Conservation (phyloP, 805 yeast species). For the Candida chilensis region DNA sequence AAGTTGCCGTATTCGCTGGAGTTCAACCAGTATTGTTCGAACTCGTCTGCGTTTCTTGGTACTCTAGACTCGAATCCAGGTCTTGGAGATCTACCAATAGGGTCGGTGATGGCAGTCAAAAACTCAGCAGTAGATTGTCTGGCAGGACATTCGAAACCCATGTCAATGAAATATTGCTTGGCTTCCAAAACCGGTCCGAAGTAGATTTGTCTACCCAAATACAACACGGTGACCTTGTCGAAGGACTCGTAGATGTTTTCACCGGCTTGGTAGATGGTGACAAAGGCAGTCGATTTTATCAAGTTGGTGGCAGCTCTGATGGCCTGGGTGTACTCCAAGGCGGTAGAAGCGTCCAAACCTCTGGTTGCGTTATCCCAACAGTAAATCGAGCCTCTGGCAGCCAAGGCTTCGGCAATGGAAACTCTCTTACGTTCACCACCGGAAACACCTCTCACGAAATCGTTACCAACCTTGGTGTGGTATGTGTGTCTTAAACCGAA, state of each 20-base stretch:
- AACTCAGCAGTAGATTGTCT: slow-evolving; percentile 72
- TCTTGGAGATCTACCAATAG: slow-evolving; percentile 43
- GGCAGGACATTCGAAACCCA: slow-evolving; percentile 59
- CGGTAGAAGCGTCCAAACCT: slow-evolving; percentile 65
- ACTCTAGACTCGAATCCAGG: slow-evolving; percentile 41
- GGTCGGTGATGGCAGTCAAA: slow-evolving; percentile 61
- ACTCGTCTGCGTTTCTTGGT: slow-evolving; percentile 56
- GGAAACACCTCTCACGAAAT: slow-evolving; percentile 59
- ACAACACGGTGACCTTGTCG: slow-evolving; percentile 52
- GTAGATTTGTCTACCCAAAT: slow-evolving; percentile 52
- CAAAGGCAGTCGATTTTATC: slow-evolving; percentile 46
- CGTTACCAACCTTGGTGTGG: slow-evolving; percentile 58
- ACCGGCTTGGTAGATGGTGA: slow-evolving; percentile 63
- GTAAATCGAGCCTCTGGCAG: slow-evolving; percentile 41
- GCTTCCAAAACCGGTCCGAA: slow-evolving; percentile 49
- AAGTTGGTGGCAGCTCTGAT: slow-evolving; percentile 51
- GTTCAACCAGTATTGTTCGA: slow-evolving; percentile 46
- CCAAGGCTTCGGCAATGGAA: slow-evolving; percentile 56
- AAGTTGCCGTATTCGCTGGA: slow-evolving; percentile 37
- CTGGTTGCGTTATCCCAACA: slow-evolving; percentile 68
- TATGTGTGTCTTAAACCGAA: slow-evolving; percentile 53
- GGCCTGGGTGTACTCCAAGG: slow-evolving; percentile 54
- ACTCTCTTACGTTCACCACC: slow-evolving; percentile 73
- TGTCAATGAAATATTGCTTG: slow-evolving; percentile 43
- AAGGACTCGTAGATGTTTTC: slow-evolving; percentile 54